Evolutionary conservation across 495 filamentous ascomycete species (phyloP).

Genomic region (Podospora sp.): DNA sequence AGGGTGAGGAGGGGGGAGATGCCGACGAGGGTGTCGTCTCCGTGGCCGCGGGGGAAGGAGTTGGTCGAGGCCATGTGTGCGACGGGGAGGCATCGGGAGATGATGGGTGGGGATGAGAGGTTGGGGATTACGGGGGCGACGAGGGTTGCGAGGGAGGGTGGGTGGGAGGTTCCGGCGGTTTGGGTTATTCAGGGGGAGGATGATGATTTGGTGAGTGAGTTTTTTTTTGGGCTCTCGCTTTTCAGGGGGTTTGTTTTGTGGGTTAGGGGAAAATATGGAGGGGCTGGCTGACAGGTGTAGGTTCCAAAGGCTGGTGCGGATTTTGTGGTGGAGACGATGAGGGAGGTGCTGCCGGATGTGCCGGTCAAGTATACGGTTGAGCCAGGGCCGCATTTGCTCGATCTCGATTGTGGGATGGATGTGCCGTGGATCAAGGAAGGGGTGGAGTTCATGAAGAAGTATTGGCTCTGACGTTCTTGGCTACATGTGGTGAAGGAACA

Average conservation of each 20-base stretch:
- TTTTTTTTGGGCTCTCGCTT: no score
- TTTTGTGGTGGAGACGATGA: slow-evolving; percentile 21
- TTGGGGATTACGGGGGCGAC: slow-evolving; percentile 21
- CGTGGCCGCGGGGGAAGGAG: slow-evolving; percentile 12
- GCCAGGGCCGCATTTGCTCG: slow-evolving; percentile 25
- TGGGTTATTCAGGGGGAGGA: slow-evolving; percentile 29
- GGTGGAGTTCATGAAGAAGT: slow-evolving; percentile 26
- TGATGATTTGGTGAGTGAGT: slow-evolving; percentile 23
- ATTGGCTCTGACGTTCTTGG: slow-evolving; percentile 24
- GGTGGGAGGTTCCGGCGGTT: slow-evolving; percentile 15
- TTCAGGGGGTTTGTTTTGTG: no score
- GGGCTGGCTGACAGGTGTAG: background rate
- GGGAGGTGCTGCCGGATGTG: slow-evolving; percentile 11
- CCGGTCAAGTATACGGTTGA: slow-evolving; percentile 24
- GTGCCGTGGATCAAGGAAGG: slow-evolving; percentile 25
- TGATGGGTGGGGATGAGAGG: slow-evolving; percentile 19
- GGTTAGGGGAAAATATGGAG: background rate
- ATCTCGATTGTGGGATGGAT: slow-evolving; percentile 10
- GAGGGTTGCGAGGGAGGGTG: slow-evolving; percentile 4
- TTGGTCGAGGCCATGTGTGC: slow-evolving; percentile 9
- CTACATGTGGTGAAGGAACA: no score
- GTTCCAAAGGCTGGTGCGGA: slow-evolving; percentile 20
- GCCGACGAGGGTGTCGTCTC: slow-evolving; percentile 6
- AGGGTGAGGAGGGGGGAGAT: slow-evolving; percentile 5
- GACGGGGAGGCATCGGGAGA: slow-evolving; percentile 15